Evolutionary conservation across 2,329 filamentous ascomycete species (phyloP), one percentile per base, ranked within the genome.

Genomic region (Apiospora malaysiana): DNA sequence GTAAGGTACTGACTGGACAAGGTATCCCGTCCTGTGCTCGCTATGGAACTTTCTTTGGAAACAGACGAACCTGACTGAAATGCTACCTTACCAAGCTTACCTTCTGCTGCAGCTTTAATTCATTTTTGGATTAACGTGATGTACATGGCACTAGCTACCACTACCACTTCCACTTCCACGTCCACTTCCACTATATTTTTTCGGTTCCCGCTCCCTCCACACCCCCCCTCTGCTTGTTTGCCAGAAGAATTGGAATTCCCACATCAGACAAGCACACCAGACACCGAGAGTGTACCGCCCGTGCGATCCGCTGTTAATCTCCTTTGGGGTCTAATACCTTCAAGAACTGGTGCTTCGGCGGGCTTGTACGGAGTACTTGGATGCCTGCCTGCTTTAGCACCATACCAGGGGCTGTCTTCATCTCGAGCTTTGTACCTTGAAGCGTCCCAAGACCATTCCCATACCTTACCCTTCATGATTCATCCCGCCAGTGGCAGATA

Each of bases 321-420:
- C 66, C 37, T 56, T 70, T 70, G 69, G 69, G 66, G 70, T 70
- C 70, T 67, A 63, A 70, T 68, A 47, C 59, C 66, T 67, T 68
- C 65, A 67, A 27, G 40, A 45, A 27, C 42, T 46, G 25, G 12
- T 43, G 9, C 63, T 45, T 9, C 23, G 23, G 40, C 43, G 40
- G 40, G 65, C 42, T 27, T 46, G 37, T 66, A 45, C 63, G 40
- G 18, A 42, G 10, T n/a, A n/a, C n/a, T n/a, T n/a, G n/a, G n/a
- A n/a, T n/a, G n/a, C n/a, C n/a, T n/a, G 6, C 37, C 63, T 66
- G 27, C 63, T 45, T 45, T 46, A 27, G 65, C 21, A 45, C 65
- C 42, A 9, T 46, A 43, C n/a, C 43, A 43, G 43, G 65, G 65
- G 40, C 25, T 16, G 14, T 25, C 16, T 40, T 25, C 32, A 5